Evolutionary conservation across 257 asterid genomes (phyloP).

Genomic region (Nicotiana paniculata): DNA sequence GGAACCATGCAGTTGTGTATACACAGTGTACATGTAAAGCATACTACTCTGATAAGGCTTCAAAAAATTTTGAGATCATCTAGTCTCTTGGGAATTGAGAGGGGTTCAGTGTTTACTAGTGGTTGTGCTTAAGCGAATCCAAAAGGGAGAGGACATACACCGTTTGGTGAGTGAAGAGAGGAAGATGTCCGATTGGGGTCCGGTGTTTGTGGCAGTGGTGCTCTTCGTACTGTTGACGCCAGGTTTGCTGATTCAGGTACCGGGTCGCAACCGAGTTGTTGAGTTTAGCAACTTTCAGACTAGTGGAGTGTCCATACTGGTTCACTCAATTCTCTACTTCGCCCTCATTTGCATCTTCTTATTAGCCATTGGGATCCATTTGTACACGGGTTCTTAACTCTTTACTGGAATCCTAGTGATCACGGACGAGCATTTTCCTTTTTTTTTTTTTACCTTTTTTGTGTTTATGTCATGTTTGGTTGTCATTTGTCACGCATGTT

Average conservation of each 20-base stretch:
- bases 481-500: neutral
- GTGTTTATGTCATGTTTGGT: neutral
- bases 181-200: slow-evolving; percentile 91
- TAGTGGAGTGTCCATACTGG: slow-evolving; percentile 64
- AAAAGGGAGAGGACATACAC: neutral
- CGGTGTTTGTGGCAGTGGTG: slow-evolving; percentile 80
- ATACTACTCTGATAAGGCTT: neutral
- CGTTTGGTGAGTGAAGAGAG: too few relatives aligned
- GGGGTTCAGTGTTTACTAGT: neutral
- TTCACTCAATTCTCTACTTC: slow-evolving; percentile 70
- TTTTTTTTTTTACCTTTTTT: neutral
- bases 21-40: neutral
- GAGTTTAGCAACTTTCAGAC: slow-evolving; percentile 88
- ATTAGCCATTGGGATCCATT: slow-evolving; percentile 68
- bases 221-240: slow-evolving; percentile 77
- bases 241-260: slow-evolving; percentile 79
- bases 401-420: neutral
- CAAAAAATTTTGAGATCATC: neutral
- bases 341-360: slow-evolving; percentile 72
- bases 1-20: neutral
- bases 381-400: slow-evolving; percentile 50
- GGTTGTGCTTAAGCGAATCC: neutral
- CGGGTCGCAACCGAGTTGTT: slow-evolving; percentile 57
- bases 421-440: neutral
- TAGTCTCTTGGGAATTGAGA: neutral